These are phyloP conservation scores for Diaporthe velutina DNA, from an alignment of 2,329 filamentous ascomycete genomes.

Conservation along the genomic window DNA sequence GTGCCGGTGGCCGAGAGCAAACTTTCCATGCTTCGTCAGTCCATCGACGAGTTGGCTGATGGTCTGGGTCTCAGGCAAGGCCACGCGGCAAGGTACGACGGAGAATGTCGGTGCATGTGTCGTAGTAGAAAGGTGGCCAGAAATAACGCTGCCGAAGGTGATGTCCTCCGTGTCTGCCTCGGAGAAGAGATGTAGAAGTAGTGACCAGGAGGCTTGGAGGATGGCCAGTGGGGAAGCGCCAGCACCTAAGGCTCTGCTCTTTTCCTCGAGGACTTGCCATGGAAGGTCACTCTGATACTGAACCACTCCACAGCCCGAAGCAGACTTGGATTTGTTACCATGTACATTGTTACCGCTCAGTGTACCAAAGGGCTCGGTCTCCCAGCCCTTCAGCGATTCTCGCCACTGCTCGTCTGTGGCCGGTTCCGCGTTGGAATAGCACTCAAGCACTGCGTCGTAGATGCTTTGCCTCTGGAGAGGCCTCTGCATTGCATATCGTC, in stretches of 20 bases:
- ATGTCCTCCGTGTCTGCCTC: constrained; percentile 50
- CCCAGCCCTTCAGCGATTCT: constrained; percentile 40
- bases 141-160: constrained; percentile 51
- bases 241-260: constrained; percentile 43
- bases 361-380: constrained; percentile 41
- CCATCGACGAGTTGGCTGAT: constrained; percentile 39
- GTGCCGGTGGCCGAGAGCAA: constrained; percentile 44
- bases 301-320: constrained; percentile 32
- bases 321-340: constrained; percentile 14
- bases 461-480: constrained; percentile 39
- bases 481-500: constrained; percentile 41
- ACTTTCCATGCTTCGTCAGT: constrained; percentile 37
- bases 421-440: constrained; percentile 35
- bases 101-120: constrained; percentile 52
- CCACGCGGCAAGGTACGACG: constrained; percentile 49
- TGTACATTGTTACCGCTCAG: constrained; percentile 42
- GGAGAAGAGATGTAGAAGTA: constrained; percentile 49
- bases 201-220: constrained; percentile 52
- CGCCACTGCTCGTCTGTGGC: constrained; percentile 40
- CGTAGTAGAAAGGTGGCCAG: constrained; percentile 45
- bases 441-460: constrained; percentile 39
- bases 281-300: constrained; percentile 38
- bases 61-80: constrained; percentile 40
- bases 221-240: constrained; percentile 48
- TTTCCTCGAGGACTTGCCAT: constrained; percentile 37